Evolutionary conservation across 2,329 filamentous ascomycete genomes (phyloP).

Genomic region (Fusarium palustre): DNA sequence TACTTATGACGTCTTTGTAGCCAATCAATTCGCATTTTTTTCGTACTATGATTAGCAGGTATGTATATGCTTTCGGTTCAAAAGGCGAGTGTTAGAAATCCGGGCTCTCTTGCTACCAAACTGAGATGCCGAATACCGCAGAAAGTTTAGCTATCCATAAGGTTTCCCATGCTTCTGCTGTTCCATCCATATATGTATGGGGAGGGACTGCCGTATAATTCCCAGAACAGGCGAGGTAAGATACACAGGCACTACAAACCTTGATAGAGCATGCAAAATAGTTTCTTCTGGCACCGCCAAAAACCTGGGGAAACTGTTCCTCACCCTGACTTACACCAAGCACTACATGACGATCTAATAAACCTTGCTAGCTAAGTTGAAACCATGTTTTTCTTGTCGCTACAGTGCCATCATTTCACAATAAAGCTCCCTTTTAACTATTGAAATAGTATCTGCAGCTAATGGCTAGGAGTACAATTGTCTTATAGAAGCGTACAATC

Average conservation of each 20-base stretch:
- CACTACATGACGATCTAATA: neutral
- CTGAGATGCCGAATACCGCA: constrained; percentile 57
- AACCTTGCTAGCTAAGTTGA: neutral
- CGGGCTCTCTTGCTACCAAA: constrained; percentile 24
- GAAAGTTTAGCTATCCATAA: neutral
- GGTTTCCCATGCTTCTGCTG: neutral
- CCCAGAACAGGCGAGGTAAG: no score
- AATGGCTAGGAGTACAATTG: neutral
- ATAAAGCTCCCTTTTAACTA: neutral
- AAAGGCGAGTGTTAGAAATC: constrained; percentile 29
- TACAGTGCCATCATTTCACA: neutral
- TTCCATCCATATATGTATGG: neutral
- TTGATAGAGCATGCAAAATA: neutral
- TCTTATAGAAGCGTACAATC: neutral
- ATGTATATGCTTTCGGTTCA: constrained; percentile 45
- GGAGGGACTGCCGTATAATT: neutral
- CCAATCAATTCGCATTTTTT: neutral
- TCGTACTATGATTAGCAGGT: no score
- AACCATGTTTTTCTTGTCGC: neutral
- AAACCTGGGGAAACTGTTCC: constrained; percentile 26
- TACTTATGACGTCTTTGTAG: constrained; percentile 25
- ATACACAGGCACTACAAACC: neutral
- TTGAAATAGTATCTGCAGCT: neutral
- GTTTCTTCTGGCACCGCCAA: constrained; percentile 6
- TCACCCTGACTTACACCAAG: constrained; percentile 28